Evolutionary conservation across 1,284 basidiomycete species (phyloP).

Genomic region (Pyrrhoderma lamaoense): DNA sequence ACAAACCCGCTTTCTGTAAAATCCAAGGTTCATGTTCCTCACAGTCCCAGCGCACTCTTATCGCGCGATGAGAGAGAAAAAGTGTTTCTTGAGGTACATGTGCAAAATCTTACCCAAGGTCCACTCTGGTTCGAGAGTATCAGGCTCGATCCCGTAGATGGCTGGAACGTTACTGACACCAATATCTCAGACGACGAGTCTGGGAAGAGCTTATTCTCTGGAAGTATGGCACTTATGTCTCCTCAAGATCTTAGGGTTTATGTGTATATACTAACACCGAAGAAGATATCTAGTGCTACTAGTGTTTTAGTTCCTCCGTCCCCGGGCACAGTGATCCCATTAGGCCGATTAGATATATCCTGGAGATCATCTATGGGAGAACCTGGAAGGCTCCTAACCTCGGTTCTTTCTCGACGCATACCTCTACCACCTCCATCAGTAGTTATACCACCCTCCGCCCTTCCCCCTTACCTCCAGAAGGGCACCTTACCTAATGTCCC

Average conservation of each 20-base stretch:
- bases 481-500: constrained; percentile 32
- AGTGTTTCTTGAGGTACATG: constrained; percentile 80
- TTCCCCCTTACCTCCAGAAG: constrained; percentile 66
- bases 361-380: constrained; percentile 80
- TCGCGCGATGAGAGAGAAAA: constrained; percentile 60
- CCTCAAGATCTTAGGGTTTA: constrained; percentile 80
- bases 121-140: constrained; percentile 73
- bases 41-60: constrained; percentile 63
- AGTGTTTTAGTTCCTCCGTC: constrained; percentile 42
- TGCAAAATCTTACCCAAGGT: constrained; percentile 76
- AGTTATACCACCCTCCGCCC: constrained; percentile 46
- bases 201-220: constrained; percentile 45
- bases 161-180: constrained; percentile 54
- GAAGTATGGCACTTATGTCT: constrained; percentile 59
- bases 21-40: constrained; percentile 75
- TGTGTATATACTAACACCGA: constrained; percentile 70
- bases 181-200: constrained; percentile 31
- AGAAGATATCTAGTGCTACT: constrained; percentile 28
- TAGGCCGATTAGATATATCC: constrained; percentile 75
- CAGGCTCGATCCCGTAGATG: constrained; percentile 64
- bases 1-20: constrained; percentile 85
- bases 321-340: constrained; percentile 64
- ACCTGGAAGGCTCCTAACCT: constrained; percentile 75
- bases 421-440: constrained; percentile 28
- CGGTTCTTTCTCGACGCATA: constrained; percentile 63